Conservation (phyloP, 2,329 filamentous ascomycete species). For the Blumeriella jaapii region DNA sequence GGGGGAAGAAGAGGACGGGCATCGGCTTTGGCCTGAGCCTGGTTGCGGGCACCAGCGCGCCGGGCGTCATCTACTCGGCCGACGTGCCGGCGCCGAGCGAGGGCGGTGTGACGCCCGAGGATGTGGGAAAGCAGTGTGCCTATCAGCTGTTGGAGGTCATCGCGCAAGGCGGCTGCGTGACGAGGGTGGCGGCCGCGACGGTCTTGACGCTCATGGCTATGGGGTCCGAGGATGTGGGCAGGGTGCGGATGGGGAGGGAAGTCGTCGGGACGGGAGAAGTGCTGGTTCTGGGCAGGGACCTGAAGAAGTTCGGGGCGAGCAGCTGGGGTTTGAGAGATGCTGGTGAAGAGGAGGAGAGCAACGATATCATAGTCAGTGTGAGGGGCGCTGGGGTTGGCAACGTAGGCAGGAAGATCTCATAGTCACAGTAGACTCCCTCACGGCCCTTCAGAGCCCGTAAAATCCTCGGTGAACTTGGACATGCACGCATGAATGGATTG, state of each 20-base stretch:
- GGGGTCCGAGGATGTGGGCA: slow-evolving; percentile 91
- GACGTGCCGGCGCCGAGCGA: slow-evolving; percentile 65
- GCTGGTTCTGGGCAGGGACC: slow-evolving; percentile 69
- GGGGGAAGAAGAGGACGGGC: slow-evolving; percentile 57
- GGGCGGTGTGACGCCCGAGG: slow-evolving; percentile 78
- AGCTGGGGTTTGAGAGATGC: slow-evolving; percentile 82
- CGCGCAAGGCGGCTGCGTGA: slow-evolving; percentile 71
- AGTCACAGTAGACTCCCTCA: too few species aligned
- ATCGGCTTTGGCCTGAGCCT: slow-evolving; percentile 86
- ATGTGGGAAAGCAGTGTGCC: slow-evolving; percentile 79
- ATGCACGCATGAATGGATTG: too few species aligned
- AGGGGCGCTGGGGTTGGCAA: slow-evolving; percentile 92
- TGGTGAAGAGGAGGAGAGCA: slow-evolving; percentile 43
- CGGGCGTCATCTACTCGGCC: slow-evolving; percentile 74
- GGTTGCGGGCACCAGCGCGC: slow-evolving; percentile 80
- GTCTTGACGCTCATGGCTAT: slow-evolving; percentile 90
- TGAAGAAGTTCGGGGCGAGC: slow-evolving; percentile 79
- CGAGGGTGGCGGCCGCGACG: slow-evolving; percentile 57
- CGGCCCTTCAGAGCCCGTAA: too few species aligned
- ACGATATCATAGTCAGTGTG: slow-evolving; percentile 64
- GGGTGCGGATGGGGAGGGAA: slow-evolving; percentile 69
- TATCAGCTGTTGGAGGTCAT: slow-evolving; percentile 81
- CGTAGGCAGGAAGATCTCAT: slow-evolving; percentile 80
- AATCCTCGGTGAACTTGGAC: too few species aligned
- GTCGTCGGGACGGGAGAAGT: slow-evolving; percentile 72